Percentiles rank a stretch among this genome's conserved stretches.
phyloP scores from a whole-genome alignment of 768 basidiomycete genomes.

The Strobilomyces confusus region DNA sequence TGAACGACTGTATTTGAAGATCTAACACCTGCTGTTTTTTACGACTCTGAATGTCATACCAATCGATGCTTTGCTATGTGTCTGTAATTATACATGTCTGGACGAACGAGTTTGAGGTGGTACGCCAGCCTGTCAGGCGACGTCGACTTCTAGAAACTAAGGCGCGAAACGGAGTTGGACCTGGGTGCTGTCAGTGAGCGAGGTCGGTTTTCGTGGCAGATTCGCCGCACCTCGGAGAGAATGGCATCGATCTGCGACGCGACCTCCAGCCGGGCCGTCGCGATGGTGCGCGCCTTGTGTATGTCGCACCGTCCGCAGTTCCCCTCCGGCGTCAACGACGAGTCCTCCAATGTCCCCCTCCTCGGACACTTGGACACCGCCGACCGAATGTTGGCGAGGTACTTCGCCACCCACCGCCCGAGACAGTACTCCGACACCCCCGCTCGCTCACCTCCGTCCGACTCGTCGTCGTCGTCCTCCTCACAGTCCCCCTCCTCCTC shows the following conservation, averaged over 20 bases:
- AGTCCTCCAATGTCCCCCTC: not conserved
- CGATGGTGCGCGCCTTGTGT: not conserved
- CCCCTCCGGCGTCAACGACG: not conserved
- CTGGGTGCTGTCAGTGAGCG: not conserved
- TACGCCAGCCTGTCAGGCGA: no score
- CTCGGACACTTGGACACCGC: not conserved
- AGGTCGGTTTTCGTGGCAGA: not conserved
- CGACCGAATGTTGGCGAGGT: not conserved
- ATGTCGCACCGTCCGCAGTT: not conserved
- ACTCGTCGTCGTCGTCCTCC: not conserved
- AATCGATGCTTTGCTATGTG: not conserved
- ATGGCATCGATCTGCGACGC: not conserved
- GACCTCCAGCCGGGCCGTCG: not conserved
- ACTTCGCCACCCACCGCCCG: not conserved
- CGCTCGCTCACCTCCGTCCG: not conserved
- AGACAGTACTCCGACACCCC: not conserved
- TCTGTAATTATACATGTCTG: not conserved
- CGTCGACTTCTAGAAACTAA: no score
- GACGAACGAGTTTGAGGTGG: not conserved
- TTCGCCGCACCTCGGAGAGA: not conserved
- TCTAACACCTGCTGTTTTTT: not conserved
- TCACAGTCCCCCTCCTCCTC: not conserved
- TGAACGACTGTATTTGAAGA: constrained; percentile 5
- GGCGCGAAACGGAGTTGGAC: not conserved
- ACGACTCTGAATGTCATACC: constrained; percentile 1